Evolutionary conservation across 768 basidiomycete genomes (phyloP).

Genomic region (Boletus tomentosulus): DNA sequence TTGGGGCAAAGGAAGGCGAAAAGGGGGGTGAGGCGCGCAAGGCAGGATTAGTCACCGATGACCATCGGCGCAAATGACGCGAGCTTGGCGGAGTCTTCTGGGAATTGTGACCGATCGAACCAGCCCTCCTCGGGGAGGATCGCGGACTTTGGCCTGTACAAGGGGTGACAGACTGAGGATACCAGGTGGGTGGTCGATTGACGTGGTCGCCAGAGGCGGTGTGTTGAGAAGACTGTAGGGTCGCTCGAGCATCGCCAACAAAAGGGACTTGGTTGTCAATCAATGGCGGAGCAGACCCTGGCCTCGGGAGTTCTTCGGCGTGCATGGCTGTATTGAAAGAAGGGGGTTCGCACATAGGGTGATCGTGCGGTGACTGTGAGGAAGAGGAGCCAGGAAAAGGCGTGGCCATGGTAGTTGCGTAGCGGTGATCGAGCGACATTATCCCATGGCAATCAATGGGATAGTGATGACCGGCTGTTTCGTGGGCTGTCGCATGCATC

Average conservation of each 20-base stretch:
- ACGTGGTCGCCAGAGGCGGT: conserved; percentile 11
- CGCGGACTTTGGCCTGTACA: conserved; percentile 28
- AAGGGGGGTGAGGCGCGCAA: conserved; percentile 21
- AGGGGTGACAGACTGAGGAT: conserved; percentile 14
- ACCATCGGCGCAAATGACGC: conserved; percentile 31
- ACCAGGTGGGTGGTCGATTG: conserved; percentile 19
- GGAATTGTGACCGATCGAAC: conserved; percentile 29
- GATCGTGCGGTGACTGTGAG: conserved; percentile 30
- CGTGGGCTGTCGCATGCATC: conserved; percentile 12
- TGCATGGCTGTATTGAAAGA: conserved; percentile 26
- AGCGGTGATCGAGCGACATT: conserved; percentile 24
- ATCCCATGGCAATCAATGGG: conserved; percentile 17
- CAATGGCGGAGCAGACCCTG: conserved; percentile 29
- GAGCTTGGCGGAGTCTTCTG: conserved; percentile 25
- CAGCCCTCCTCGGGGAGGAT: conserved; percentile 31
- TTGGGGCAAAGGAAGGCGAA: conserved; percentile 10
- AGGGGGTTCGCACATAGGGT: conserved; percentile 22
- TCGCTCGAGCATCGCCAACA: conserved; percentile 25
- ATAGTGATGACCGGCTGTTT: conserved; percentile 7
- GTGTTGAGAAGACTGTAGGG: conserved; percentile 15
- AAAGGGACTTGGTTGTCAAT: conserved; percentile 28
- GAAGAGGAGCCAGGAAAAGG: conserved; percentile 28
- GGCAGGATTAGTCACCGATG: conserved; percentile 27
- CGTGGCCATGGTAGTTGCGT: conserved; percentile 20
- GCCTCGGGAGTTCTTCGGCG: conserved; percentile 19